phyloP scores from a whole-genome alignment of 2,329 filamentous ascomycete species.

The Tolypocladium pustulatum region DNA sequence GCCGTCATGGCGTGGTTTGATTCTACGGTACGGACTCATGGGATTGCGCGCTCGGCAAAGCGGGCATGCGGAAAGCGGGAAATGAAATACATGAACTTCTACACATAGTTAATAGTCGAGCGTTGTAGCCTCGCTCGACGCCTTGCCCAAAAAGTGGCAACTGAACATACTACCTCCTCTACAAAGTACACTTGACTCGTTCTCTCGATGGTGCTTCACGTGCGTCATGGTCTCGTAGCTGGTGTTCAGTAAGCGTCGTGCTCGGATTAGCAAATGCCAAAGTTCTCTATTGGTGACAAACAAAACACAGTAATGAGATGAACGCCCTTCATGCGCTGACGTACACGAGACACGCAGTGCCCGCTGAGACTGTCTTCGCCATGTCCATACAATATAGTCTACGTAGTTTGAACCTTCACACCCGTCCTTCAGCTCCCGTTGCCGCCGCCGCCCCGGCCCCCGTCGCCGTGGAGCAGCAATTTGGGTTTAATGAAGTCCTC shows the following conservation, averaged over 20 bases:
- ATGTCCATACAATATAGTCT: neutral
- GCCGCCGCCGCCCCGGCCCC: conserved; percentile 13
- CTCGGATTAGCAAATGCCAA: neutral
- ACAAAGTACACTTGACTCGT: neutral
- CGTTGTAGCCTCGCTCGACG: neutral
- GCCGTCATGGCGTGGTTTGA: neutral
- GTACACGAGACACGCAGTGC: neutral
- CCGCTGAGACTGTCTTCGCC: neutral
- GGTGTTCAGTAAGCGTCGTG: neutral
- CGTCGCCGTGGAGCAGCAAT: conserved; percentile 65
- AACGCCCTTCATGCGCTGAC: neutral
- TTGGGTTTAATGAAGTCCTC: conserved; percentile 95
- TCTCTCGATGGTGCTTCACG: neutral
- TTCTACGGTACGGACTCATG: neutral
- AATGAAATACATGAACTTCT: neutral
- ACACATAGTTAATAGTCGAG: neutral
- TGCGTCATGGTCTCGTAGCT: neutral
- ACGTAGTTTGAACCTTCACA: neutral
- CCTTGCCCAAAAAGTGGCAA: neutral
- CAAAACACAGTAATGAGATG: neutral
- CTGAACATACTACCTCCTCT: neutral
- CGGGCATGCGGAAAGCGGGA: neutral
- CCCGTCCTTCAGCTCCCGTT: conserved; percentile 7
- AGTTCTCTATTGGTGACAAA: neutral
- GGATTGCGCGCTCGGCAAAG: neutral